Evolutionary conservation across 225 moss, liverwort and hornwort genomes (phyloP).

Genomic region (Physcomitrium patens): DNA sequence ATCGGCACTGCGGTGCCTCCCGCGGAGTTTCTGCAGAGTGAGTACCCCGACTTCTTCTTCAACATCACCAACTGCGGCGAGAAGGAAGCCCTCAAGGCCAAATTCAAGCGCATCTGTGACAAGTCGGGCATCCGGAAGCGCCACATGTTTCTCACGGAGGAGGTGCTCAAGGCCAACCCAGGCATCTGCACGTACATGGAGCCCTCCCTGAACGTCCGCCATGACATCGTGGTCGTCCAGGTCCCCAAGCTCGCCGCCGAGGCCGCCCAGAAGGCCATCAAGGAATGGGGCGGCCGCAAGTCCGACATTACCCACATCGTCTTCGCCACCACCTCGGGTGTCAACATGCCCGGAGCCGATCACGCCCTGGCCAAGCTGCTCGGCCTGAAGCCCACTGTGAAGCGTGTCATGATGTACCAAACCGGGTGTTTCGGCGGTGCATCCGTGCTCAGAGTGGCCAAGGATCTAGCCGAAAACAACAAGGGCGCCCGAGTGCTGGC

Average conservation of each 20-base stretch:
- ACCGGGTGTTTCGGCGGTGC: too few relatives aligned
- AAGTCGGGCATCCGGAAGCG: slow-evolving; percentile 55
- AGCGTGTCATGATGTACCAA: too few relatives aligned
- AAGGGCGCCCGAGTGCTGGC: too few relatives aligned
- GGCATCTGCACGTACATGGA: slow-evolving; percentile 61
- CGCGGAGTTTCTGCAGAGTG: slow-evolving; percentile 39
- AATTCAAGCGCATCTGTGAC: slow-evolving; percentile 55
- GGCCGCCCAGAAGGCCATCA: slow-evolving; percentile 44
- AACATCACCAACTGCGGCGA: slow-evolving; percentile 41
- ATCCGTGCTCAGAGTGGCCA: too few relatives aligned
- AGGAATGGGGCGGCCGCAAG: slow-evolving; percentile 46
- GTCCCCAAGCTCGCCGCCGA: slow-evolving; percentile 58
- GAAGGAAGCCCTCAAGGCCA: slow-evolving; percentile 43
- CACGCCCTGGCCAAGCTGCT: slow-evolving; percentile 20
- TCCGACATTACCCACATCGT: slow-evolving; percentile 53
- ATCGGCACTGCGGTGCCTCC: too few relatives aligned
- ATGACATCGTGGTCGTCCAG: slow-evolving; percentile 56
- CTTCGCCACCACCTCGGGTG: slow-evolving; percentile 43
- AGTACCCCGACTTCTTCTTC: slow-evolving; percentile 50
- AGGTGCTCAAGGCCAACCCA: slow-evolving; percentile 58
- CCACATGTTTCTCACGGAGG: slow-evolving; percentile 49
- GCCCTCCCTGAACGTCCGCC: slow-evolving; percentile 41
- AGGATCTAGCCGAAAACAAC: too few relatives aligned
- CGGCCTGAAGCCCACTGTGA: slow-evolving; percentile 23
- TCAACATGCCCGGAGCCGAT: slow-evolving; percentile 14